Evolutionary conservation across 2,329 filamentous ascomycete species (phyloP), one percentile per base, ranked within the genome.

Genomic region (Xylaria digitata): DNA sequence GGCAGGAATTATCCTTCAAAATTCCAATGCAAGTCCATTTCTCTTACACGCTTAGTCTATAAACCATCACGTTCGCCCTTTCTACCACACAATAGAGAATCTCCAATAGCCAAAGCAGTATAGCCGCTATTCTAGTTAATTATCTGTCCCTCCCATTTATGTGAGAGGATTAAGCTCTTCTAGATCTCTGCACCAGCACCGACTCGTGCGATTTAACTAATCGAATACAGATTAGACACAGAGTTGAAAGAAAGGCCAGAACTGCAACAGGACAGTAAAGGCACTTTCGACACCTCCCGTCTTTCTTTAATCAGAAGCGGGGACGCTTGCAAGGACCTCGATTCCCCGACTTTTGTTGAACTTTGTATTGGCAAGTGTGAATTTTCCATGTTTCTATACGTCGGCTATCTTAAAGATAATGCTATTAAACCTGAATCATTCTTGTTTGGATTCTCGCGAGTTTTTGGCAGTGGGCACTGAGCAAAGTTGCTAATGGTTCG

Each of bases 21-120:
- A 34, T 58, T 58, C 55, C 55, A 26, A 58, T 58, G 55, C 45
- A 58, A 58, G 55, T 58, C 42, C 19, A 48, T 40, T 49, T 58
- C 32, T 49, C 43, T 37, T 58, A 40, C 26, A 49, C 26, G 15
- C 55, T 58, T 49, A 15, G 17, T 58, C 43, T 40, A 58, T 43
- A 58, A 13, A n/a, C n/a, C n/a, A n/a, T n/a, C n/a, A n/a, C n/a
- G n/a, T n/a, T 6, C 40, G 17, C 55, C 43, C 19, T 49, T 58
- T n/a, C 55, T 40, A 6, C 19, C 21, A 9, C 13, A 37, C 30
- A 1, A 49, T 58, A 37, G 37, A 58, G 43, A 58, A n/a, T 17
- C 55, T n/a, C 21, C 13, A 43, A 30, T 21, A 43, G 37, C 37
- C 21, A 56, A 43, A 56, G 21, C n/a, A 8, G 37, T n/a, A 56